Evolutionary conservation across 306 rosid species (phyloP).

Genomic region (Castanea mollissima): DNA sequence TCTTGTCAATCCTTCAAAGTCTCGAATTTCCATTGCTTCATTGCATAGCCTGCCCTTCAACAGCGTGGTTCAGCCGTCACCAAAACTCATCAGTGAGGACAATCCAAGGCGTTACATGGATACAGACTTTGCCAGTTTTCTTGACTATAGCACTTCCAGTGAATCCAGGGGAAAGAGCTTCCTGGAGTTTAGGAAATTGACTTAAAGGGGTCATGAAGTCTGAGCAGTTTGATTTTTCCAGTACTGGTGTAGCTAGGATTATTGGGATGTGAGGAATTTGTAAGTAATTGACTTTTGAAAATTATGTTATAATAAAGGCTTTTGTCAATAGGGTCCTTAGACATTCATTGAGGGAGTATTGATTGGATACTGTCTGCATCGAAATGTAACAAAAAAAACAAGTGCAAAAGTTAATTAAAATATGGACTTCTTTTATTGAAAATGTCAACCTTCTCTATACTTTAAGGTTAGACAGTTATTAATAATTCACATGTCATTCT

Average conservation of each 20-base stretch:
- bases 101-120: slow-evolving; percentile 69
- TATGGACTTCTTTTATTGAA: too few species aligned
- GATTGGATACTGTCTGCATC: too few species aligned
- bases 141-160: slow-evolving; percentile 48
- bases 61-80: slow-evolving; percentile 49
- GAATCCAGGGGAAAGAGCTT: slow-evolving; percentile 65
- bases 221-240: not conserved
- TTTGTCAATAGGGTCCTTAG: too few species aligned
- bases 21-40: slow-evolving; percentile 67
- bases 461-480: too few species aligned
- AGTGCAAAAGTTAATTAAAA: too few species aligned
- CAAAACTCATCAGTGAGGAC: slow-evolving; percentile 50
- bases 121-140: slow-evolving; percentile 57
- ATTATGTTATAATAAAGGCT: too few species aligned
- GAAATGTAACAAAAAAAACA: too few species aligned
- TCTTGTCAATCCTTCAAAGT: slow-evolving; percentile 47
- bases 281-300: not conserved
- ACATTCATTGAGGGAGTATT: too few species aligned
- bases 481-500: too few species aligned
- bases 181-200: slow-evolving; percentile 66
- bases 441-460: too few species aligned
- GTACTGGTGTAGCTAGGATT: not conserved
- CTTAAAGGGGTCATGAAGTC: not conserved
- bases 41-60: slow-evolving; percentile 58
- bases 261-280: not conserved